A percentile compares a stretch with the other conserved stretches of the same genome.
phyloP scores from a whole-genome alignment of 441 rosid species.

The Dalechampia spathulata region DNA sequence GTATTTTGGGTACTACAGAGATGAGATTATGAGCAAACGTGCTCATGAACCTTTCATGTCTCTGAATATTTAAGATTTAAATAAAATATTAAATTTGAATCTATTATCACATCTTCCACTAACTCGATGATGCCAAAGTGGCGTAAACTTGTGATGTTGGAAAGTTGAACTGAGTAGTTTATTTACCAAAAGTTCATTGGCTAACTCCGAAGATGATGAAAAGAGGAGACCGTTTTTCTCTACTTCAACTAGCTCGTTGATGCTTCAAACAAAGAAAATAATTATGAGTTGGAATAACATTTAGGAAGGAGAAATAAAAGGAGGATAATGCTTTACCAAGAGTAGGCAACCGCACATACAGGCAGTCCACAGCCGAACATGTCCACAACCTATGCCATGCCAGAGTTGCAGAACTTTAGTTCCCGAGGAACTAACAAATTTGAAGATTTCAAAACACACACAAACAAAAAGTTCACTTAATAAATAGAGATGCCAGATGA shows the following conservation, averaged over 20 bases:
- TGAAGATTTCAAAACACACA: neutral
- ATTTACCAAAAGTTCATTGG: slow-evolving; percentile 83
- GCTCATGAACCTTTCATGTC: neutral
- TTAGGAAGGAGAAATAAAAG: slow-evolving; percentile 2
- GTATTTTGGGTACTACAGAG: neutral
- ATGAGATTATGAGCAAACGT: neutral
- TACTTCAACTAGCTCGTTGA: slow-evolving; percentile 74
- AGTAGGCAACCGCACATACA: slow-evolving; percentile 91
- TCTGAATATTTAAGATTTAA: neutral
- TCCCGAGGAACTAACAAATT: neutral
- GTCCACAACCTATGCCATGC: slow-evolving; percentile 79
- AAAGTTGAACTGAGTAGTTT: too few species aligned
- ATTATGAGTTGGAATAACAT: slow-evolving; percentile 8
- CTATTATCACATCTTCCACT: neutral
- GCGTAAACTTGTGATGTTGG: too few species aligned
- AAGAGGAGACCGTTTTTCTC: slow-evolving; percentile 85
- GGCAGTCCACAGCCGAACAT: slow-evolving; percentile 99
- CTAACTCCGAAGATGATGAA: slow-evolving; percentile 90
- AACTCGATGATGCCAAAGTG: neutral
- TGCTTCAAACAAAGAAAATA: slow-evolving; percentile 36
- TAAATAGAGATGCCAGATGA: neutral
- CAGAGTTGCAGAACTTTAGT: too few species aligned
- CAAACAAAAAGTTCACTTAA: neutral
- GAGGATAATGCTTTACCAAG: slow-evolving; percentile 45
- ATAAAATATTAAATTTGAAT: neutral